These are phyloP conservation scores for Entrophospora sp. DNA, from an alignment of 192 early-diverging fungal species.

Conservation along the genomic window DNA sequence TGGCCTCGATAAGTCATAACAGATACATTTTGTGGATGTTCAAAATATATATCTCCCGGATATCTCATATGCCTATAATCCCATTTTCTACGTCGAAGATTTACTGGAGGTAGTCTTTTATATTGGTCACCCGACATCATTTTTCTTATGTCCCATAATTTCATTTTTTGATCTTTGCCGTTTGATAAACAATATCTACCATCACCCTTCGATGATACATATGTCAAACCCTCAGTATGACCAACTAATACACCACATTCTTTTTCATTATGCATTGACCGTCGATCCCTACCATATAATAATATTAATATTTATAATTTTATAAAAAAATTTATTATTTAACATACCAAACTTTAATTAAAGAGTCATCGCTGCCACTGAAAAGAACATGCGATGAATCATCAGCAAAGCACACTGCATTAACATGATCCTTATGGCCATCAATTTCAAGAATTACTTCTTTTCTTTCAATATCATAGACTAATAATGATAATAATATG, in stretches of 20 bases:
- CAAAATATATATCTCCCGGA: too few relatives aligned
- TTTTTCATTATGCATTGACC: constrained; percentile 30
- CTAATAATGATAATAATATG: too few relatives aligned
- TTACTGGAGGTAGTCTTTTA: constrained; percentile 17
- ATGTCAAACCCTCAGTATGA: constrained; percentile 65
- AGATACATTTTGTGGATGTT: too few relatives aligned
- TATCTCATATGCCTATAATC: too few relatives aligned
- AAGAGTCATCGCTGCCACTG: constrained; percentile 51
- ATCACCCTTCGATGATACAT: constrained; percentile 54
- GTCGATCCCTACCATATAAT: too few relatives aligned
- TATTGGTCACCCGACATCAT: constrained; percentile 19
- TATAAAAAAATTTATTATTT: too few relatives aligned
- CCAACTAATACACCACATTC: constrained; percentile 56
- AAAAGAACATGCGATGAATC: constrained; percentile 46
- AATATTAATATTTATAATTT: too few relatives aligned
- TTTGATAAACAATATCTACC: constrained; percentile 56
- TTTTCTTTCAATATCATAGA: constrained; percentile 50
- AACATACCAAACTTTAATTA: constrained; percentile 50
- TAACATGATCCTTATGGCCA: constrained; percentile 58
- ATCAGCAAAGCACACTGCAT: constrained; percentile 51
- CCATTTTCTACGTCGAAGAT: too few relatives aligned
- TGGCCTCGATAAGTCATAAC: too few relatives aligned
- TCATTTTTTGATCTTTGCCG: constrained; percentile 64
- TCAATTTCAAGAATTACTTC: constrained; percentile 36
- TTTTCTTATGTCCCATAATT: constrained; percentile 53